Percentiles rank a stretch among this genome's conserved stretches.
These are phyloP conservation scores for Irpex lacteus DNA, from an alignment of 1,284 basidiomycete genomes.

Conservation along the genomic window DNA sequence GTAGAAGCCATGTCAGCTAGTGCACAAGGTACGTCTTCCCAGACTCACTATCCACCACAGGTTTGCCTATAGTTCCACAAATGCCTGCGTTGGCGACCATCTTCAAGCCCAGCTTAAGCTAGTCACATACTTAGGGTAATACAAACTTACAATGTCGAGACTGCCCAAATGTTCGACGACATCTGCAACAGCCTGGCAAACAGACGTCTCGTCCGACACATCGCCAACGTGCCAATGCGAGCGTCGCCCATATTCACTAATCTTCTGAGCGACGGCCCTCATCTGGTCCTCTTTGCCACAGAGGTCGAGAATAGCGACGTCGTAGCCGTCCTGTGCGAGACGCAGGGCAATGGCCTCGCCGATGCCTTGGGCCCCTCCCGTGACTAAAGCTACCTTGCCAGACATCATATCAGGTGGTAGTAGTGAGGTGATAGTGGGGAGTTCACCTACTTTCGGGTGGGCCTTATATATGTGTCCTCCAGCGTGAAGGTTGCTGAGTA, in stretches of 20 bases:
- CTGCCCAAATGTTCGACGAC: constrained; percentile 20
- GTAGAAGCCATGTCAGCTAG: neutral
- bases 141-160: constrained; percentile 18
- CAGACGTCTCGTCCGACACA: constrained; percentile 19
- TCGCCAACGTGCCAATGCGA: constrained; percentile 16
- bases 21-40: neutral
- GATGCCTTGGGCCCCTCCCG: constrained; percentile 24
- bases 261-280: constrained; percentile 16
- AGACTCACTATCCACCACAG: constrained; percentile 3
- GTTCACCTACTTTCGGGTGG: neutral
- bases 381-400: constrained; percentile 19
- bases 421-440: neutral
- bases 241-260: constrained; percentile 13
- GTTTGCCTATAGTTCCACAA: constrained; percentile 9
- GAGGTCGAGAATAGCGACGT: constrained; percentile 23
- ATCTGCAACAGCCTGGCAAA: constrained; percentile 19
- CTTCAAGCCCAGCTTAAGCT: constrained; percentile 7
- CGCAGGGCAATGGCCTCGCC: constrained; percentile 23
- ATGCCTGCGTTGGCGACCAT: constrained; percentile 35
- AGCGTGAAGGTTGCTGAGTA: too few relatives aligned
- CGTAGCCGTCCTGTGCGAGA: constrained; percentile 21
- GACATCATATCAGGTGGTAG: neutral
- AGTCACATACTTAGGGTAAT: neutral
- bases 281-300: constrained; percentile 12
- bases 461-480: neutral